Percentiles rank a stretch among this genome's conserved stretches.
Evolutionary conservation across 2,329 filamentous ascomycete genomes (phyloP).

Genomic region (Alternaria tenuissima): DNA sequence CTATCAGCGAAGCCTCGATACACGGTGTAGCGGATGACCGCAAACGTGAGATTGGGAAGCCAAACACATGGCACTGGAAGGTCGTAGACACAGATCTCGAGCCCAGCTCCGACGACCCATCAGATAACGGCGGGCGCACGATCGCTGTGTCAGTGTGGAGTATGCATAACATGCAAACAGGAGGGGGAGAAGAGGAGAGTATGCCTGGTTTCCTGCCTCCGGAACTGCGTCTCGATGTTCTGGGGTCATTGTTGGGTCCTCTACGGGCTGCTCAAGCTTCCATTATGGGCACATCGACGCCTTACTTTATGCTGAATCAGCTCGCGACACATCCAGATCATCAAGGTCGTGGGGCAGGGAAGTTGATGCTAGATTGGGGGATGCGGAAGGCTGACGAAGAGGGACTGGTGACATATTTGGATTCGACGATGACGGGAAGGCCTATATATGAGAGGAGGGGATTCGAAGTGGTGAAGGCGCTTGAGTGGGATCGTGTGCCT

Average conservation of each 20-base stretch:
- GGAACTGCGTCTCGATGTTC: conserved; percentile 55
- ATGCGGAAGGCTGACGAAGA: conserved; percentile 51
- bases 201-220: conserved; percentile 78
- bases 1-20: conserved; percentile 37
- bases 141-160: conserved; percentile 44
- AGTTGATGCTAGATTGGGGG: conserved; percentile 51
- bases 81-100: conserved; percentile 40
- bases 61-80: conserved; percentile 43
- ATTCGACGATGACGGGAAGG: conserved; percentile 49
- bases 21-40: conserved; percentile 34
- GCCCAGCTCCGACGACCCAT: conserved; percentile 33
- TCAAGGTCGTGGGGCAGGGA: conserved; percentile 52
- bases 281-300: conserved; percentile 34
- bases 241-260: conserved; percentile 36
- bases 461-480: conserved; percentile 28
- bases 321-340: conserved; percentile 51
- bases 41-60: conserved; percentile 29
- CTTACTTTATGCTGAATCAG: conserved; percentile 41
- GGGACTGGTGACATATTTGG: conserved; percentile 51
- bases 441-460: conserved; percentile 51
- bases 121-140: conserved; percentile 33
- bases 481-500: conserved; percentile 35
- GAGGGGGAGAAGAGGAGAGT: background rate
- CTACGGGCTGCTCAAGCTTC: conserved; percentile 32
- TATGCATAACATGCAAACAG: conserved; percentile 23